Conservation (phyloP, 352 stramenopile genomes). For the Globisporangium acanthophoron region DNA sequence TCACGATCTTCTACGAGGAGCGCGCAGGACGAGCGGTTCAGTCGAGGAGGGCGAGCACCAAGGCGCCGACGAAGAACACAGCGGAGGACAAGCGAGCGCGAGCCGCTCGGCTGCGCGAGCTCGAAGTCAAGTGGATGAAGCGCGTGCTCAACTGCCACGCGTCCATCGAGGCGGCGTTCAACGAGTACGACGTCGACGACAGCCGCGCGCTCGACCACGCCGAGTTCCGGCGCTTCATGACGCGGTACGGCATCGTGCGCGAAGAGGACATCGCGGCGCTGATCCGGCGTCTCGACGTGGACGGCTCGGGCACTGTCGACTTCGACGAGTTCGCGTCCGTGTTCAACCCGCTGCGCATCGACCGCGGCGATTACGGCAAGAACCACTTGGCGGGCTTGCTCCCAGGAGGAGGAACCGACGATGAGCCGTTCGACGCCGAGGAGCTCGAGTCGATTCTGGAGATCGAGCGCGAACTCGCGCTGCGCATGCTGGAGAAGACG, state of each 20-base stretch:
- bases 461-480: slow-evolving; percentile 54
- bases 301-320: slow-evolving; percentile 48
- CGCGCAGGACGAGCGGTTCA: background rate
- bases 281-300: slow-evolving; percentile 37
- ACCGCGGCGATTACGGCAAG: slow-evolving; percentile 6
- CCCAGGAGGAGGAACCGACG: slow-evolving; percentile 2
- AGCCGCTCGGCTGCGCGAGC: slow-evolving; percentile 27
- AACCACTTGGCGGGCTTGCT: slow-evolving; percentile 2
- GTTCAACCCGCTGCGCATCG: slow-evolving; percentile 43
- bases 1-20: slow-evolving; percentile 47
- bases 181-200: slow-evolving; percentile 53
- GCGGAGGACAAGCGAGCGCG: slow-evolving; percentile 23
- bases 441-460: slow-evolving; percentile 57
- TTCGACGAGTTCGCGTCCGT: slow-evolving; percentile 48
- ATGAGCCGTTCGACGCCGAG: slow-evolving; percentile 34
- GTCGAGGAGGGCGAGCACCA: background rate
- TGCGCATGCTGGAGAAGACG: slow-evolving; percentile 46
- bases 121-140: slow-evolving; percentile 66
- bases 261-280: slow-evolving; percentile 48
- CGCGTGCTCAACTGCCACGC: slow-evolving; percentile 47
- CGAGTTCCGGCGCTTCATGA: slow-evolving; percentile 65
- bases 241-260: slow-evolving; percentile 56
- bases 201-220: slow-evolving; percentile 50
- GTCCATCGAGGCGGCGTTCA: slow-evolving; percentile 55
- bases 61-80: background rate